phyloP scores from a whole-genome alignment of 202 grass and related monocot genomes.

The Alloteropsis angusta region DNA sequence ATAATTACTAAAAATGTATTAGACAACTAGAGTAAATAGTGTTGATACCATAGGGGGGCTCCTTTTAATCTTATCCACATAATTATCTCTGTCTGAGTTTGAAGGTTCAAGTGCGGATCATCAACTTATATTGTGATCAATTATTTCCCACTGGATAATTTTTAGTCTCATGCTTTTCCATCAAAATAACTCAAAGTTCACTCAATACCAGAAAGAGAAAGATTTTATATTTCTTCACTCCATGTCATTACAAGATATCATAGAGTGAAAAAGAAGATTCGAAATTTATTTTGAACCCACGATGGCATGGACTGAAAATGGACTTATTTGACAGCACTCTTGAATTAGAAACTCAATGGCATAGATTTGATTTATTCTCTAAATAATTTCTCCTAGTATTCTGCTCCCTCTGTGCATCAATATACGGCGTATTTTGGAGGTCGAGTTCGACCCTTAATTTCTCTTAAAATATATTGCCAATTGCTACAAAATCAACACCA shows the following conservation, averaged over 20 bases:
- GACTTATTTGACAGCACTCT: not conserved
- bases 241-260: not conserved
- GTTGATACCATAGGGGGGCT: not conserved
- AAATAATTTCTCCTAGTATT: not conserved
- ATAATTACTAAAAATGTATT: conserved; percentile 17
- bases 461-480: not conserved
- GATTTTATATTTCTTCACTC: not conserved
- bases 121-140: not conserved
- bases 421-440: not conserved
- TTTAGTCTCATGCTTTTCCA: not conserved
- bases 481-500: not conserved
- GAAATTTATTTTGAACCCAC: not conserved
- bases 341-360: not conserved
- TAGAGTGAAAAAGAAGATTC: not conserved
- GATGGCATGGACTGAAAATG: not conserved
- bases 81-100: not conserved
- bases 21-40: not conserved
- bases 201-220: not conserved
- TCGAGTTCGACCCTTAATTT: not conserved
- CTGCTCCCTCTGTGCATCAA: no score
- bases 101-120: conserved; percentile 3
- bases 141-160: not conserved
- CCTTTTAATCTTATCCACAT: not conserved
- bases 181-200: not conserved
- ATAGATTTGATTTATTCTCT: not conserved